Evolutionary conservation across 208 protist genomes (phyloP).

Genomic region (Leishmania aethiopica): DNA sequence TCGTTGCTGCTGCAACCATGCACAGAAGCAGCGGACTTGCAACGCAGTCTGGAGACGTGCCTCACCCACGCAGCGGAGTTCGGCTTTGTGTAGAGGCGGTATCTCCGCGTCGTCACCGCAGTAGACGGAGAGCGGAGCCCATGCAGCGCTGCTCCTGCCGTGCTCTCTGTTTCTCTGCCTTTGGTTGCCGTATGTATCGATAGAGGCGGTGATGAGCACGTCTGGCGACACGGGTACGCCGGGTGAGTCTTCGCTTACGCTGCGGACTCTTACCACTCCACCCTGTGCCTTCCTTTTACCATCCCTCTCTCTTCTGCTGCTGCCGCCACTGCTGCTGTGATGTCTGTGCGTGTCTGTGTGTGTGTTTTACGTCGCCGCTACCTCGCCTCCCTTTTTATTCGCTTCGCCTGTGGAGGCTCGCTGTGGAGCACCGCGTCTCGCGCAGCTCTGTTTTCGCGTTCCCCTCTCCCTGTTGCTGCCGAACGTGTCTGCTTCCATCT

Average conservation of each 20-base stretch:
- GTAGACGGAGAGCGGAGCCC: too few species aligned
- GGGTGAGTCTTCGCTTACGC: neutral
- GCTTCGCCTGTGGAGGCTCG: neutral
- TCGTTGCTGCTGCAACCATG: constrained; percentile 86
- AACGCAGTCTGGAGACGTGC: constrained; percentile 62
- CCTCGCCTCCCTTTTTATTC: neutral
- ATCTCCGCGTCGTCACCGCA: neutral
- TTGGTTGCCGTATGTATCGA: constrained; percentile 10
- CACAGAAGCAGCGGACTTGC: constrained; percentile 44
- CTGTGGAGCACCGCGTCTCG: neutral
- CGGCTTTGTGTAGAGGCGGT: constrained; percentile 63
- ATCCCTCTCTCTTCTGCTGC: neutral
- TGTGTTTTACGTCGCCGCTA: neutral
- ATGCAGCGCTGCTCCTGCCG: neutral
- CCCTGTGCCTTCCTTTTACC: neutral
- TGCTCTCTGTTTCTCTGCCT: constrained; percentile 3
- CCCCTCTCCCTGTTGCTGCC: neutral
- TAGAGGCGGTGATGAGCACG: neutral
- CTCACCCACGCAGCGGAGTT: constrained; percentile 79
- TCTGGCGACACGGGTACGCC: neutral
- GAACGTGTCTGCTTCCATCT: neutral
- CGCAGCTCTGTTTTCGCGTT: constrained; percentile 5
- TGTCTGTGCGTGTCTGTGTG: neutral
- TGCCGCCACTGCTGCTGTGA: neutral
- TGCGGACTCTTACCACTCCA: neutral